Evolutionary conservation across 2,329 filamentous ascomycete genomes (phyloP), one percentile per base, ranked within the genome.

Genomic region (Fusarium compactum): DNA sequence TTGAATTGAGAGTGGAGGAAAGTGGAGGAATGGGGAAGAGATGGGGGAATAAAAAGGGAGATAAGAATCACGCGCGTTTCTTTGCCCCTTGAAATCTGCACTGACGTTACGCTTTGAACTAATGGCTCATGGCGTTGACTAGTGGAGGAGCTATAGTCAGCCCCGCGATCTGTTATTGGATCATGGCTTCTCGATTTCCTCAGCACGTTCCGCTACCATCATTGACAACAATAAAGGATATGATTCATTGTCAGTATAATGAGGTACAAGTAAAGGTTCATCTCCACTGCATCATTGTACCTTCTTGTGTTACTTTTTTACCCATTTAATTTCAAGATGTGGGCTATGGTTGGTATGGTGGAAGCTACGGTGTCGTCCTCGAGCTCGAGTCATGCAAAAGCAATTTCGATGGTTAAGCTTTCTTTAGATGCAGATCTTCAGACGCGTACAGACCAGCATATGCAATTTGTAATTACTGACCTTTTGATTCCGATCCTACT

Each of bases 161-260:
- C 18, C 34, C 6, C 34, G 18, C 34, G 18, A 38, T 10, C 6
- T 12, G 34, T 12, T 7, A 38, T 38, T 38, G 34, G 34, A 38
- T 5, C 18, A 6, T 18, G 6, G 7, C 18, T 38, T 38, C 18
- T 38, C 34, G 18, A n/a, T 38, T 7, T 4, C 5, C 34, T 38
- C 18, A 18, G 34, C 18, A n/a, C 34, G 34, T 38, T 38, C 34
- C 34, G 34, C 1, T 2, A 38, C 34, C 18, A n/a, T 38, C 18
- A 38, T 38, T 18, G 10, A 38, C 34, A 7, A 12, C 34, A 12
- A n/a, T 18, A 9, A 38, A 38, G 18, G 7, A 11, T 4, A 38
- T 38, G 3, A 6, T 16, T 10, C 0, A 12, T 38, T 38, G 3
- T 7, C 18, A 38, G 2, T 3, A n/a, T 11, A 1, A 7, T n/a